Evolutionary conservation across 1,284 basidiomycete genomes (phyloP), one percentile per base, ranked within the genome.

Genomic region (Athelia psychrophila): DNA sequence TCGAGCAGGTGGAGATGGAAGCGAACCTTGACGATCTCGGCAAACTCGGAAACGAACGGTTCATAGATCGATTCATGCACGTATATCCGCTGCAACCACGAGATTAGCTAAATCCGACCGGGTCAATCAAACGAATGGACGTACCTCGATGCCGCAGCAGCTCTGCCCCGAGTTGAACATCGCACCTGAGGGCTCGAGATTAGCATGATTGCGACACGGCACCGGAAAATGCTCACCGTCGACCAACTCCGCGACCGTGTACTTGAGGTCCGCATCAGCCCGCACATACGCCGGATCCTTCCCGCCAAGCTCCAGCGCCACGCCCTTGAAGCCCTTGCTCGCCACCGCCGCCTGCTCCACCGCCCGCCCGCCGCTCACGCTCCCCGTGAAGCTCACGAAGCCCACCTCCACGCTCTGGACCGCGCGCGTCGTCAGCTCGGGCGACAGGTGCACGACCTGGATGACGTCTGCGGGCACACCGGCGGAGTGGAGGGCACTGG

Each of bases 121-220:
- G n/a, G n/a, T 30, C 6, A 30, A 30, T 30, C 13, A 13, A 30
- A 30, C 5, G 27, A 30, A 30, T 13, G 5, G 27, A 63, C 73
- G 30, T 59, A 91, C 83, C 75, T 92, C 89, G 57, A 96, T 76
- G 0, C 88, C 82, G 63, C 93, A 95, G 65, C 93, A 95, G 58
- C 90, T 93, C 67, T 98, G 95, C 1, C 95, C 95, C 15, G 94
- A 94, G 70, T 98, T 98, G 79, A 94, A 98, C 73, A 95, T 86
- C 24, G 93, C 89, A 50, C 91, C 89, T 91, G 59, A 1, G 36
- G 30, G 18, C 35, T 35, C 6, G 9, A 3, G 10, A 27, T 16
- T 19, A 50, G 47, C 1, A 40, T 20, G 44, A 24, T 3, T 49
- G 20, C 47, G 20, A 38, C 46, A 48, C 36, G 23, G 36, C 6